These are phyloP conservation scores for Fomitopsis serialis DNA, from an alignment of 768 basidiomycete genomes.

Conservation along the genomic window DNA sequence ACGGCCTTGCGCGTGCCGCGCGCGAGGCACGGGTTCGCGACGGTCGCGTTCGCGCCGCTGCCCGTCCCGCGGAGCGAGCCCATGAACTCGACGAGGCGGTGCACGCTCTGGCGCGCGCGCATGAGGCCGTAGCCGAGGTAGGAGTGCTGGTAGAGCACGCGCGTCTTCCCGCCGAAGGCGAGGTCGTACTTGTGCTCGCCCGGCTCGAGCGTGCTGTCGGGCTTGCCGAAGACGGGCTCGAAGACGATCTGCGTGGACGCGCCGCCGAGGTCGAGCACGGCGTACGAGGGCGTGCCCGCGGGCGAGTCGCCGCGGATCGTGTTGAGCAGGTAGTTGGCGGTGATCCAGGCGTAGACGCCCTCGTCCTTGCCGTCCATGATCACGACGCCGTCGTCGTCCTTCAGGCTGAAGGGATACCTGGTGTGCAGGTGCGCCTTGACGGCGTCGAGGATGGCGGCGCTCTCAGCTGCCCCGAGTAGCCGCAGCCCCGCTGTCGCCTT, in stretches of 20 bases:
- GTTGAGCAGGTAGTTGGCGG: constrained; percentile 86
- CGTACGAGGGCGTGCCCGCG: constrained; percentile 53
- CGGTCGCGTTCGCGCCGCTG: constrained; percentile 22
- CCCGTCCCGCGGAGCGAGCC: constrained; percentile 32
- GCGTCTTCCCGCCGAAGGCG: constrained; percentile 60
- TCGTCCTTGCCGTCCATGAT: constrained; percentile 97
- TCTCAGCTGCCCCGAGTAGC: constrained; percentile 56
- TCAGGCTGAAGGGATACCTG: constrained; percentile 64
- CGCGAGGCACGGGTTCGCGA: constrained; percentile 83
- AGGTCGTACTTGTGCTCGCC: constrained; percentile 93
- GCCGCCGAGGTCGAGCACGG: constrained; percentile 94
- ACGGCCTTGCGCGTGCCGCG: constrained; percentile 58
- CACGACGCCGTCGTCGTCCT: constrained; percentile 60
- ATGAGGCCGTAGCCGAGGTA: constrained; percentile 96
- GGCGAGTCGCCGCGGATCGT: constrained; percentile 57
- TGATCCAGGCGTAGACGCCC: constrained; percentile 98
- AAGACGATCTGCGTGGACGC: constrained; percentile 98
- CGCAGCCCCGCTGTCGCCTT: constrained; percentile 91
- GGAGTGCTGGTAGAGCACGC: constrained; percentile 93
- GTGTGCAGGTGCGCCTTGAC: constrained; percentile 55
- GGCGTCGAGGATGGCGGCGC: constrained; percentile 67
- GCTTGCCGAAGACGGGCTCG: constrained; percentile 58
- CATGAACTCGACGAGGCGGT: constrained; percentile 90
- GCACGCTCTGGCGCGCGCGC: constrained; percentile 78
- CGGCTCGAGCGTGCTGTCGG: constrained; percentile 44